Evolutionary conservation across 257 asterid species (phyloP).

Genomic region (Cinchona pubescens): DNA sequence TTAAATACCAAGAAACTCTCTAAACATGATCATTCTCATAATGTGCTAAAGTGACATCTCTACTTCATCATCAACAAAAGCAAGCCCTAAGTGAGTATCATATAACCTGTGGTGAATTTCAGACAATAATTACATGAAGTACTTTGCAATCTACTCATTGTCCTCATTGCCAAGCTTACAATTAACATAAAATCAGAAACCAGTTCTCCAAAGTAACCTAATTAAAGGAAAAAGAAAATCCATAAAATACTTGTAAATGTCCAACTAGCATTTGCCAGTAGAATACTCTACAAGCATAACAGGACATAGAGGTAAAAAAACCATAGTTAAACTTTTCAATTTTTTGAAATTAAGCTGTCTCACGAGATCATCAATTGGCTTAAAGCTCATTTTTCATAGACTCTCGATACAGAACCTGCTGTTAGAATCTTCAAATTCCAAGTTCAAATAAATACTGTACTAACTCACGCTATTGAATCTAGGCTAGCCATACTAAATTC

Average conservation of each 20-base stretch:
- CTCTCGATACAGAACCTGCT: neutral
- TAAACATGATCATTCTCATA: neutral
- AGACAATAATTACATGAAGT: neutral
- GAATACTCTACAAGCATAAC: neutral
- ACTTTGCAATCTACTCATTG: neutral
- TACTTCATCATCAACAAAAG: neutral
- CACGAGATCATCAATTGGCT: neutral
- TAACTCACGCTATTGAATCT: neutral
- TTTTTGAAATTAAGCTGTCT: neutral
- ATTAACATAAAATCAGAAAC: neutral
- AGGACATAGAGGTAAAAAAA: neutral
- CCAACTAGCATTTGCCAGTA: neutral
- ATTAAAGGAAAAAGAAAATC: neutral
- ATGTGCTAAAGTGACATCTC: neutral
- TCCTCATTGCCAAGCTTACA: neutral
- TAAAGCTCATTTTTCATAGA: neutral
- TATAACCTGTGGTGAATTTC: too few species aligned
- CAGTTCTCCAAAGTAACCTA: neutral
- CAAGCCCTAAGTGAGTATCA: neutral
- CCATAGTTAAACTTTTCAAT: neutral
- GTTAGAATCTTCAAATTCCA: neutral
- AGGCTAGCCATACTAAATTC: neutral
- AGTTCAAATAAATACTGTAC: neutral
- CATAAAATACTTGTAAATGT: neutral
- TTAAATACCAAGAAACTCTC: neutral